Evolutionary conservation across 2,329 filamentous ascomycete species (phyloP), one percentile per base, ranked within the genome.

Genomic region (Spiromastix sp.): DNA sequence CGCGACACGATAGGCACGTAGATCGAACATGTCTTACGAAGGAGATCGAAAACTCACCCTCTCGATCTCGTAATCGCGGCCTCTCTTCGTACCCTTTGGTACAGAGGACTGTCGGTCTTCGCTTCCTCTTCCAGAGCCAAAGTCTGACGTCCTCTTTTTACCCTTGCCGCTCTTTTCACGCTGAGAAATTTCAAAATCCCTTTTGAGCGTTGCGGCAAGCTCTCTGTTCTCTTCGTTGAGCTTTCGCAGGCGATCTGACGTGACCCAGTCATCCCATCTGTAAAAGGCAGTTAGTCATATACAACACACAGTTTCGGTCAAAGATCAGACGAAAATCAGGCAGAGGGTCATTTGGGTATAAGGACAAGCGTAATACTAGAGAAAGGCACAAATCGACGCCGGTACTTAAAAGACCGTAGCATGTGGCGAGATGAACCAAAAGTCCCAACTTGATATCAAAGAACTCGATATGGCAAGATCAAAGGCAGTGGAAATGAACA

Each of bases 261-360:
- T 77, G 29, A 96, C 91, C 89, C 89, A 96, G 65, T 98, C 91
- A 65, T 98, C 91, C 91, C 91, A 98, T 43, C 79, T 83, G 52
- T 45, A 15, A 26, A n/a, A n/a, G n/a, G n/a, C n/a, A n/a, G n/a
- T n/a, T n/a, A n/a, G n/a, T n/a, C n/a, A n/a, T 32, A 34, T 13
- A 33, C n/a, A n/a, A n/a, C n/a, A n/a, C n/a, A n/a, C n/a, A n/a
- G n/a, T n/a, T n/a, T n/a, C n/a, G n/a, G n/a, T n/a, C n/a, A n/a
- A n/a, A 13, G 16, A 17, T 39, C 25, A 34, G 32, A 15, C 21
- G 15, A 15, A 17, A 16, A 6, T 15, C 12, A n/a, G n/a, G n/a
- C n/a, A n/a, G n/a, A n/a, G n/a, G n/a, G n/a, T n/a, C n/a, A n/a
- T n/a, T n/a, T n/a, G n/a, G n/a, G n/a, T n/a, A n/a, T n/a, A n/a